Evolutionary conservation across 2,329 filamentous ascomycete genomes (phyloP).

Genomic region (Parastagonospora nodorum): DNA sequence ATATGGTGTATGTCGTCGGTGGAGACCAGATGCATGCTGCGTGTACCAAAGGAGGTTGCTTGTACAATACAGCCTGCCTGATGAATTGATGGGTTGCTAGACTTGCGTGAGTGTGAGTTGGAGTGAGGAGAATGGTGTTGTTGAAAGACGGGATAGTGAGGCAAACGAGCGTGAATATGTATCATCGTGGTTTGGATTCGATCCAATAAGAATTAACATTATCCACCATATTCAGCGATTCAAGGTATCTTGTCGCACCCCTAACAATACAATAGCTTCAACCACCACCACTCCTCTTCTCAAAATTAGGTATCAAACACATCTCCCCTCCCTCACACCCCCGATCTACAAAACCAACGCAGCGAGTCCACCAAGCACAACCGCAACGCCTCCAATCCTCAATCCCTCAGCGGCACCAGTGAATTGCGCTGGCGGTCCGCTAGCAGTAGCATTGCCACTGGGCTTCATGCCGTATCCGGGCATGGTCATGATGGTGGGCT

Average conservation of each 20-base stretch:
- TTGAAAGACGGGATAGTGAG: no score
- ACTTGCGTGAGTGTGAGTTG: no score
- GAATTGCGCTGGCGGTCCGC: constrained; percentile 7
- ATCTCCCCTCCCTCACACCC: neutral
- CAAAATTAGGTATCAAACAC: neutral
- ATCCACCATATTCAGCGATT: neutral
- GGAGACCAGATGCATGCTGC: no score
- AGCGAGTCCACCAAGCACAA: constrained; percentile 1
- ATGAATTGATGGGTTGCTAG: no score
- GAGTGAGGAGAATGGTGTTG: no score
- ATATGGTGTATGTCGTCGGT: no score
- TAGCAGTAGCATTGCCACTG: neutral
- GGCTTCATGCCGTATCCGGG: neutral
- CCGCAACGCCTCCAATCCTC: neutral
- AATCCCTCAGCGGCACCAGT: constrained; percentile 9
- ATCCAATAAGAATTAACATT: neutral
- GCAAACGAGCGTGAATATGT: no score
- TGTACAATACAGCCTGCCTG: no score
- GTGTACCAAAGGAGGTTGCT: no score
- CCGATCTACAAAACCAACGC: neutral
- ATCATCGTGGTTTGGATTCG: no score
- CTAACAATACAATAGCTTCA: neutral
- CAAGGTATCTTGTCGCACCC: neutral
- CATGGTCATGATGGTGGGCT: constrained; percentile 21
- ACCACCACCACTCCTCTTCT: neutral